Conservation (phyloP, 208 protist species). For the Acanthamoeba royreba region DNA sequence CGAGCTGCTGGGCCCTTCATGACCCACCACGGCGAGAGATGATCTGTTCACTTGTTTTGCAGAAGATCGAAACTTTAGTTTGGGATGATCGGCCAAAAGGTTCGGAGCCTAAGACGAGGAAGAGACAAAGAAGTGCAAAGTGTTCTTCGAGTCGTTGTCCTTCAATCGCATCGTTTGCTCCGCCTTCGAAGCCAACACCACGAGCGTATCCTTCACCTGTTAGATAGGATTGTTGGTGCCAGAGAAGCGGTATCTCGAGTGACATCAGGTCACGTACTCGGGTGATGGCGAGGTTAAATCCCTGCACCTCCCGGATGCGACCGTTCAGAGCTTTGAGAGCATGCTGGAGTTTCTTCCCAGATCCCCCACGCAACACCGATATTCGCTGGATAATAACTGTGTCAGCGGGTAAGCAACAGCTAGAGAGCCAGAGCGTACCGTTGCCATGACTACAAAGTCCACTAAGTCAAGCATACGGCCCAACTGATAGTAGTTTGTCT, state of each 20-base stretch:
- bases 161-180: background rate
- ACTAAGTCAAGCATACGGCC: background rate
- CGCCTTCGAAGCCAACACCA: background rate
- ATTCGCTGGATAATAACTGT: background rate
- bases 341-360: background rate
- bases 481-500: background rate
- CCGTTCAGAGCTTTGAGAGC: background rate
- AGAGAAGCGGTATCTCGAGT: background rate
- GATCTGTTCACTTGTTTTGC: no score
- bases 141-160: no score
- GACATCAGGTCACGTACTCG: background rate
- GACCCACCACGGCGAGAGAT: no score
- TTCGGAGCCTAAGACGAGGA: no score
- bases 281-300: background rate
- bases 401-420: background rate
- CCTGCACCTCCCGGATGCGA: background rate
- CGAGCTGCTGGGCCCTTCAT: no score
- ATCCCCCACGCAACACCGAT: background rate
- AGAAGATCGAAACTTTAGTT: no score
- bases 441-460: background rate
- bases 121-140: no score
- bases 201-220: background rate
- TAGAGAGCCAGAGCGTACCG: background rate
- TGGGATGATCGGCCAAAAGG: no score
- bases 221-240: background rate